phyloP scores from a whole-genome alignment of 345 rosid species.

The Eutrema japonicum region DNA sequence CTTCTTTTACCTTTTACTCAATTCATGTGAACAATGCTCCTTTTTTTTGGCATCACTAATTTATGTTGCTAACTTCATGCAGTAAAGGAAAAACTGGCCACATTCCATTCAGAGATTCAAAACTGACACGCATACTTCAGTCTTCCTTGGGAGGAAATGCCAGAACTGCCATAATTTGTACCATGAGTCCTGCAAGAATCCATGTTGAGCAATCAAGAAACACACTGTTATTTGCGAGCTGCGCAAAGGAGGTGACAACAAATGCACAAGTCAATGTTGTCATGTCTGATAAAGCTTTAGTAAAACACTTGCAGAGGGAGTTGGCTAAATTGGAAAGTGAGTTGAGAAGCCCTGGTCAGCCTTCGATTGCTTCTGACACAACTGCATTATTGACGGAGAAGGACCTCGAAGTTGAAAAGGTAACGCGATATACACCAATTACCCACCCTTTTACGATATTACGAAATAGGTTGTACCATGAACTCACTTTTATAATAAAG shows the following conservation, averaged over 20 bases:
- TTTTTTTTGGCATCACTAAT: neutral
- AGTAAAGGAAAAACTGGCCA: constrained; percentile 95
- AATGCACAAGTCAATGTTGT: constrained; percentile 88
- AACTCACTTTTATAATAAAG: constrained; percentile 4
- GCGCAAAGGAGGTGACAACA: constrained; percentile 90
- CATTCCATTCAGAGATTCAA: constrained; percentile 91
- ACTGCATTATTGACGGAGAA: constrained; percentile 59
- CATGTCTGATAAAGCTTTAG: constrained; percentile 84
- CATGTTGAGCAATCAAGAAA: constrained; percentile 94
- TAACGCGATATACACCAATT: constrained; percentile 39
- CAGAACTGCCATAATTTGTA: constrained; percentile 87
- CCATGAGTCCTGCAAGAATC: constrained; percentile 86
- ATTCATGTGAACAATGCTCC: neutral
- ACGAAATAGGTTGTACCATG: constrained; percentile 16
- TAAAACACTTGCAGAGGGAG: constrained; percentile 87
- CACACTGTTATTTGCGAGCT: constrained; percentile 87
- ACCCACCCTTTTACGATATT: constrained; percentile 16
- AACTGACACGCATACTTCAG: constrained; percentile 90
- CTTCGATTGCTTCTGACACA: constrained; percentile 46
- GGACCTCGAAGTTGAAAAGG: constrained; percentile 80
- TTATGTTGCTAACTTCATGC: constrained; percentile 46
- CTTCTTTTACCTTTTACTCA: constrained; percentile 6
- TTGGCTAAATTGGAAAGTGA: constrained; percentile 82
- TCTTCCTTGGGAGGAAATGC: constrained; percentile 90
- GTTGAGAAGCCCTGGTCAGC: constrained; percentile 55